Conservation (phyloP, 768 basidiomycete genomes). For the Boletus rubescentipes region DNA sequence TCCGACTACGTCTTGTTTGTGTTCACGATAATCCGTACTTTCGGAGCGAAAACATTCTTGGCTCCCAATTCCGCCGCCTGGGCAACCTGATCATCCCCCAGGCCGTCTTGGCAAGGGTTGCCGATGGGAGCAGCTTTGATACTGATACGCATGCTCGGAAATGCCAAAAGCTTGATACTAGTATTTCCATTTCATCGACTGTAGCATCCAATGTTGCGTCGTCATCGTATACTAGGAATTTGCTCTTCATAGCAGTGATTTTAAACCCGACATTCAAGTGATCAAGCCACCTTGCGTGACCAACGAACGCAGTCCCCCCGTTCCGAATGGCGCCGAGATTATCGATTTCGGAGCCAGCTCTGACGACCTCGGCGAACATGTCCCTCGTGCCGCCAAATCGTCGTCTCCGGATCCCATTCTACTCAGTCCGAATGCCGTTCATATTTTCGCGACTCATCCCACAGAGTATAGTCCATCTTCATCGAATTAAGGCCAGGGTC, state of each 20-base stretch:
- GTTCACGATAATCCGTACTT: conserved; percentile 18
- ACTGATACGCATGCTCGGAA: conserved; percentile 14
- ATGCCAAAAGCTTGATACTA: conserved; percentile 22
- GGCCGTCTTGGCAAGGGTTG: conserved; percentile 17
- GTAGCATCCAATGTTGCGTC: neutral
- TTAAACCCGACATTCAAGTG: conserved; percentile 26
- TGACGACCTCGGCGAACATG: conserved; percentile 25
- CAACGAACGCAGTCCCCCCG: neutral
- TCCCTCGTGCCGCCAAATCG: conserved; percentile 10
- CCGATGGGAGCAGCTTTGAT: neutral
- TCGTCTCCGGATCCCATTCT: conserved; percentile 29
- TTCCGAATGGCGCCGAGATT: conserved; percentile 17
- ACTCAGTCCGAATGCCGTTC: neutral
- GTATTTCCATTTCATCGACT: neutral
- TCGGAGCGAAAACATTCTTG: neutral
- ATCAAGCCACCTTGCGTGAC: conserved; percentile 1
- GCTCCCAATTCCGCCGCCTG: fast-evolving
- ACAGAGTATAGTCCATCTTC: neutral
- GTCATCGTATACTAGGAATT: neutral
- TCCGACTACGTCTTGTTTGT: neutral
- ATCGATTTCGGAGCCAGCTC: conserved; percentile 15
- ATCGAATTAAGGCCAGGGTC: conserved; percentile 25
- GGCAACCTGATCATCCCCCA: conserved; percentile 27
- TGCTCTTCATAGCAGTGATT: neutral
- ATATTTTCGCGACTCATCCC: conserved; percentile 28